phyloP scores from a whole-genome alignment of 208 protist species.

The Trypanosoma platydactyli region DNA sequence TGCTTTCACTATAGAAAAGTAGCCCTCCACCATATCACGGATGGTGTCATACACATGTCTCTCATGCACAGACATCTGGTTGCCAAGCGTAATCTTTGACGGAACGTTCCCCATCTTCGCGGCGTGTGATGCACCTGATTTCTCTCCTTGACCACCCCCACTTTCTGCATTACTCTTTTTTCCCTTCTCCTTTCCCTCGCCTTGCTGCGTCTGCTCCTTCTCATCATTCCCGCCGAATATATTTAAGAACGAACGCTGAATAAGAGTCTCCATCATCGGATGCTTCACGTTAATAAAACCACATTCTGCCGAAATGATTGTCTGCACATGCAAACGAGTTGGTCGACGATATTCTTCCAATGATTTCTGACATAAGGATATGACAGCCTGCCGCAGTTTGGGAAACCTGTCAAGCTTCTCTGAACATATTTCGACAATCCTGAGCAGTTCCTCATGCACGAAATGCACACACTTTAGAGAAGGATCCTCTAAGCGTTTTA shows the following conservation, averaged over 20 bases:
- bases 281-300: constrained; percentile 97
- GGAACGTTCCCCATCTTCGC: constrained; percentile 76
- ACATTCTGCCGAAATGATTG: constrained; percentile 94
- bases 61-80: constrained; percentile 71
- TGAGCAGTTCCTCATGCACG: constrained; percentile 95
- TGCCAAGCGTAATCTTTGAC: constrained; percentile 74
- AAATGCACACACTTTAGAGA: constrained; percentile 94
- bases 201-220: constrained; percentile 7
- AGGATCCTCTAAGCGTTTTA: constrained; percentile 93
- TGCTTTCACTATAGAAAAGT: constrained; percentile 91
- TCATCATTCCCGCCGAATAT: constrained; percentile 54
- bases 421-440: constrained; percentile 87
- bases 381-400: constrained; percentile 84
- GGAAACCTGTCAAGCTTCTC: constrained; percentile 87
- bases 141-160: constrained; percentile 16
- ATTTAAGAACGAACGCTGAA: constrained; percentile 73
- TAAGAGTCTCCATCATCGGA: constrained; percentile 83
- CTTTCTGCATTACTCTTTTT: constrained; percentile 56
- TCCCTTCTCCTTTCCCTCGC: constrained; percentile 32
- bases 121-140: not conserved
- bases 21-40: constrained; percentile 90
- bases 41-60: constrained; percentile 82
- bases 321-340: constrained; percentile 88
- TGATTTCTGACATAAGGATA: constrained; percentile 85
- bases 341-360: constrained; percentile 80